Evolutionary conservation across 768 basidiomycete genomes (phyloP).

Genomic region (Saitozyma podzolica): DNA sequence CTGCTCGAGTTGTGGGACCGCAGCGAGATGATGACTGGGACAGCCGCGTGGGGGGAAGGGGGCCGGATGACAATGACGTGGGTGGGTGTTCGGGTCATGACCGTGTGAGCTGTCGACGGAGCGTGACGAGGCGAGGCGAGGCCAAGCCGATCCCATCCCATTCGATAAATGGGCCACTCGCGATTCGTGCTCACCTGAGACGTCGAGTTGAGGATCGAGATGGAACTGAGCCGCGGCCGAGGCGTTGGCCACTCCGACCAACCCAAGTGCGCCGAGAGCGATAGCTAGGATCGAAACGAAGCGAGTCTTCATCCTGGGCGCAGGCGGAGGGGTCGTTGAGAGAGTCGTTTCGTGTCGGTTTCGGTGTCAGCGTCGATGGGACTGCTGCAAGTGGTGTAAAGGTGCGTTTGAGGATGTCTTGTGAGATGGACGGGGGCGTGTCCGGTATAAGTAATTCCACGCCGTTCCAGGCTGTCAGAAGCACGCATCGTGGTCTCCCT

Average conservation of each 20-base stretch:
- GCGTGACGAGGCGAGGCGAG: no score
- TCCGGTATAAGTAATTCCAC: no score
- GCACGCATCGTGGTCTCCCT: no score
- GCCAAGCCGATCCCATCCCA: not conserved
- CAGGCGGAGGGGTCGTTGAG: not conserved
- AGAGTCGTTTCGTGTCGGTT: not conserved
- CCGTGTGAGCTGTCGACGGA: no score
- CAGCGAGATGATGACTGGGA: no score
- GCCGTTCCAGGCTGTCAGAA: no score
- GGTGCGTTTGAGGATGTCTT: no score
- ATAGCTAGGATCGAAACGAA: conserved; percentile 6
- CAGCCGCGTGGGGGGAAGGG: no score
- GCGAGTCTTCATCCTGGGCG: conserved; percentile 3
- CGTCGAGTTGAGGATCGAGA: conserved; percentile 12
- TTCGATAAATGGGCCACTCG: not conserved
- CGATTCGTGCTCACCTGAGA: conserved; percentile 11
- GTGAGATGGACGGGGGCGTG: no score
- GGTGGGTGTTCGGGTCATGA: no score
- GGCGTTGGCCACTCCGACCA: conserved; percentile 11
- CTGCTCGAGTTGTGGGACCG: no score
- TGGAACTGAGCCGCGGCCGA: conserved; percentile 21
- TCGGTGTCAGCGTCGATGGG: not conserved
- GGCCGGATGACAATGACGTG: no score
- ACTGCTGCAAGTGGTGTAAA: not conserved
- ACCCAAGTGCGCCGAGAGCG: not conserved